Evolutionary conservation across 306 rosid species (phyloP), one percentile per base, ranked within the genome.

Genomic region (Neltuma alba): DNA sequence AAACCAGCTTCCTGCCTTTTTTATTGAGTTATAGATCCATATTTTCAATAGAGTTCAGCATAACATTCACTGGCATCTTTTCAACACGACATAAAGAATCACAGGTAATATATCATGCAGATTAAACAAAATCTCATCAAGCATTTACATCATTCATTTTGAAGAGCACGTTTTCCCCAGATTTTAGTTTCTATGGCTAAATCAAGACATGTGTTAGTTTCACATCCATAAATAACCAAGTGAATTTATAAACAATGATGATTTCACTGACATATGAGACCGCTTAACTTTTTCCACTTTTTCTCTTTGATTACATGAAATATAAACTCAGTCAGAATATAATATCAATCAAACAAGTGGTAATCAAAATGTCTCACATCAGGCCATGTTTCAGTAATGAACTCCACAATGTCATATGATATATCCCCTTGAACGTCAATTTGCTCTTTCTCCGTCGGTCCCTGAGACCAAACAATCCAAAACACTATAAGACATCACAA

Each of bases 391-490:
- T 87, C 96, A 27, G 96, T 93, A 79, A 96, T 87, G 86, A 96
- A 93, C 70, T 96, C 98, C 87, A 96, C 99, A 40, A 96, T 80
- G 80, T 96, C 98, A 78, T 88, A 91, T 57, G 94, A 67, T 83
- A 96, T 96, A 84, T 96, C 99, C 78, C 98, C 99, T 89, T 96
- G 99, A 86, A 96, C 98, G 68, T 96, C 98, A 76, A 96, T 88
- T 87, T 95, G 98, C 76, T 95, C 99, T 88, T 93, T 96, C 90
- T 96, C 97, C 65, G 98, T 96, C 23, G 97, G 96, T 66, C 99
- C 99, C 99, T 95, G 86, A 60, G 47, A 79, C 63, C 76, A 89
- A 79, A 66, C n/a, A 84, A 83, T 80, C 45, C 75, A 87, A 31
- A 63, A 81, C 15, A 76, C 41, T 13, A 50, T 77, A 74, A 78